Evolutionary conservation across 805 yeast genomes (phyloP).

Genomic region (Candida patagonica): DNA sequence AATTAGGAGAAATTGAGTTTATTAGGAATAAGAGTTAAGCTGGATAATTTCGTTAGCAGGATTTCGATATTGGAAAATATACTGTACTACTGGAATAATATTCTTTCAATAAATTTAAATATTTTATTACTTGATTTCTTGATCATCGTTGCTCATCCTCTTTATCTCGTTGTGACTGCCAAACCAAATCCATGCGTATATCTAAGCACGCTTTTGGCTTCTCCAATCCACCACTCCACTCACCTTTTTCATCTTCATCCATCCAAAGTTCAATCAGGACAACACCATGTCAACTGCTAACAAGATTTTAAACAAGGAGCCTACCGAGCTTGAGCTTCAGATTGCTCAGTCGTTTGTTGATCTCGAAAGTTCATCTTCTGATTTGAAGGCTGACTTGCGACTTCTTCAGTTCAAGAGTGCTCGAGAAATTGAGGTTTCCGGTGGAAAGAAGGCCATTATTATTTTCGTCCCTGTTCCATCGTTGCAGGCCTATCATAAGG

Average conservation of each 20-base stretch:
- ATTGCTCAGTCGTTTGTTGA: slow-evolving; percentile 98
- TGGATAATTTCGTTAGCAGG: too few species aligned
- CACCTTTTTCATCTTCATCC: slow-evolving; percentile 5
- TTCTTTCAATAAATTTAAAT: too few species aligned
- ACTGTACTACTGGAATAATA: too few species aligned
- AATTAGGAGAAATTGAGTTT: too few species aligned
- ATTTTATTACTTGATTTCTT: too few species aligned
- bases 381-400: slow-evolving; percentile 96
- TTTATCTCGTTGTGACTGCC: too few species aligned
- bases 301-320: slow-evolving; percentile 89
- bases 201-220: neutral
- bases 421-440: slow-evolving; percentile 95
- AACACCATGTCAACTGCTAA: slow-evolving; percentile 85
- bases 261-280: slow-evolving; percentile 1
- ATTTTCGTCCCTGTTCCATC: slow-evolving; percentile 97
- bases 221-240: slow-evolving; percentile 1
- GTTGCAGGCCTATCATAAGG: slow-evolving; percentile 96
- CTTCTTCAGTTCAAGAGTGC: slow-evolving; percentile 97
- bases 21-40: too few species aligned
- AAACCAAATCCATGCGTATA: neutral
- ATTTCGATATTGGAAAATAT: too few species aligned
- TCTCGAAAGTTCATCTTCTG: slow-evolving; percentile 88
- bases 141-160: too few species aligned
- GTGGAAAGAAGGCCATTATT: slow-evolving; percentile 98
- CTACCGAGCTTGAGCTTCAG: slow-evolving; percentile 98